Conservation (phyloP, 2,329 filamentous ascomycete species). For the Magnaporthiopsis poae region DNA sequence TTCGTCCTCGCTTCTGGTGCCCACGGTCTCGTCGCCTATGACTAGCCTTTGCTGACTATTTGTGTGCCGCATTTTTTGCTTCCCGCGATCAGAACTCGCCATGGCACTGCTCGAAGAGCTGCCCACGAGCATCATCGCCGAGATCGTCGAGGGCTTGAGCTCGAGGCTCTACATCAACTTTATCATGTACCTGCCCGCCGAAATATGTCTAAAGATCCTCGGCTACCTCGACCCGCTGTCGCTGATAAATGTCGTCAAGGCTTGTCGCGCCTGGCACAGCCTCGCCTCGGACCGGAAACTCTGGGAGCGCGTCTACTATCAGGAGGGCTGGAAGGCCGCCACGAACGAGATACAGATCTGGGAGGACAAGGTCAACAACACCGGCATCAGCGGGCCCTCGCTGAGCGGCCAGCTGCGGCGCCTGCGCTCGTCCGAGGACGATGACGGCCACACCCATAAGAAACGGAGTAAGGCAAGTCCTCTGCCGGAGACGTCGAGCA, state of each 20-base stretch:
- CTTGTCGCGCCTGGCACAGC: conserved; percentile 73
- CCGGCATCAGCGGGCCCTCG: conserved; percentile 24
- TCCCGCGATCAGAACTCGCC: conserved; percentile 56
- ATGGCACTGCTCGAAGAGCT: conserved; percentile 69
- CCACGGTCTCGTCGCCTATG: too few species aligned
- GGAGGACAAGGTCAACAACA: conserved; percentile 49
- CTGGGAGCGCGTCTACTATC: conserved; percentile 73
- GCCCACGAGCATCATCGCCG: conserved; percentile 67
- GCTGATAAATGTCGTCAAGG: conserved; percentile 65
- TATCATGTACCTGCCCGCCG: conserved; percentile 70
- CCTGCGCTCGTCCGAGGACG: conserved; percentile 28
- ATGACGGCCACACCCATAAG: conserved; percentile 43
- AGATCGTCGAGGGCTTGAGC: conserved; percentile 69
- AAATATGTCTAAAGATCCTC: conserved; percentile 84
- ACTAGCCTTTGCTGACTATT: conserved; percentile 5
- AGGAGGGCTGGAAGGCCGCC: conserved; percentile 78
- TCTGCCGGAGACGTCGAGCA: conserved; percentile 22
- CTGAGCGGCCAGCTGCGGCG: conserved; percentile 28
- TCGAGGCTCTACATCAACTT: conserved; percentile 90
- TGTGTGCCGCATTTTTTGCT: not conserved
- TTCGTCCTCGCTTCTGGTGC: conserved; percentile 8
- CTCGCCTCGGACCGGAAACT: conserved; percentile 73
- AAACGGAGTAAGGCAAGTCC: conserved; percentile 40
- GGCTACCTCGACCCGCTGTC: conserved; percentile 75
- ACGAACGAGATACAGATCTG: conserved; percentile 54